These are phyloP conservation scores for Raddia distichophylla DNA, from an alignment of 176 grass and related monocot genomes.

Conservation along the genomic window DNA sequence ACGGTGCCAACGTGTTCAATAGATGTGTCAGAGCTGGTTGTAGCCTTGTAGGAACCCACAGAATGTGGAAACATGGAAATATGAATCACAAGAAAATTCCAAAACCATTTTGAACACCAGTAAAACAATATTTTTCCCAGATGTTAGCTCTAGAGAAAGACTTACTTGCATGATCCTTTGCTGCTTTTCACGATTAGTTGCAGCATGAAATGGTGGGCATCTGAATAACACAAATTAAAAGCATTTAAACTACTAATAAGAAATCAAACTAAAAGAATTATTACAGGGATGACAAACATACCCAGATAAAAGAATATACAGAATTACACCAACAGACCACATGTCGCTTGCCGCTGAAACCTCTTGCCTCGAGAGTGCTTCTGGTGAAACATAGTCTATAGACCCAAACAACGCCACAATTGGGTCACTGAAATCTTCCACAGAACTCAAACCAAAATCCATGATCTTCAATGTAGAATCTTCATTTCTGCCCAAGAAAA, in stretches of 20 bases:
- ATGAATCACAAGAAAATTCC: constrained; percentile 16
- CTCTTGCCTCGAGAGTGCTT: constrained; percentile 57
- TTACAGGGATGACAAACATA: constrained; percentile 40
- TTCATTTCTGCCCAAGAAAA: constrained; percentile 52
- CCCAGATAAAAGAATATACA: constrained; percentile 77
- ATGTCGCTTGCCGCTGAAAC: constrained; percentile 73
- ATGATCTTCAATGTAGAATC: constrained; percentile 64
- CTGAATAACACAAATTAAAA: constrained; percentile 39
- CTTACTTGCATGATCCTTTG: constrained; percentile 68
- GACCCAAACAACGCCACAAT: constrained; percentile 65
- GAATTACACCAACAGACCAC: constrained; percentile 82
- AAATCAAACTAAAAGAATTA: constrained; percentile 29
- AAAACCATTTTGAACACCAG: background rate
- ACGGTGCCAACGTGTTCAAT: background rate
- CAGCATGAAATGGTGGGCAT: constrained; percentile 67
- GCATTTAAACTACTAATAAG: background rate
- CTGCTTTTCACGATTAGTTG: constrained; percentile 73
- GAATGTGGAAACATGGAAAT: background rate
- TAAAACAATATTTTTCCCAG: background rate
- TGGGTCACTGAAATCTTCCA: constrained; percentile 65
- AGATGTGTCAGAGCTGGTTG: background rate
- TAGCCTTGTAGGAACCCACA: background rate
- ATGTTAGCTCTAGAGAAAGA: constrained; percentile 13
- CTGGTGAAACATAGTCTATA: constrained; percentile 76
- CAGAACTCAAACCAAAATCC: constrained; percentile 80